Evolutionary conservation across 2,329 filamentous ascomycete genomes (phyloP).

Genomic region (Clarireedia sp.): DNA sequence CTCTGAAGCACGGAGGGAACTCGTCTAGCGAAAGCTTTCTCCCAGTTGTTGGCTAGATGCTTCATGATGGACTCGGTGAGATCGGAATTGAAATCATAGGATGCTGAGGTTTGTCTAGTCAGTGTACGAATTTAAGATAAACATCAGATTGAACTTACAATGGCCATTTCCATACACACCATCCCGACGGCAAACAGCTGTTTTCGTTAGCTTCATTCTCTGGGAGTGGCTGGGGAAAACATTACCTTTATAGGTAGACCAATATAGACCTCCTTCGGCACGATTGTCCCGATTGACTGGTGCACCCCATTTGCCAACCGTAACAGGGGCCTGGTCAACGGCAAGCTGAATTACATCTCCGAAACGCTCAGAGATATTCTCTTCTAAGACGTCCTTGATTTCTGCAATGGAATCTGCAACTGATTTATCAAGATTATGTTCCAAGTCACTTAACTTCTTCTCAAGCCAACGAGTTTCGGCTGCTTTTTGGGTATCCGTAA

Average conservation of each 20-base stretch:
- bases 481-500: constrained; percentile 34
- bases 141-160: constrained; percentile 11
- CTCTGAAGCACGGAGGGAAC: constrained; percentile 34
- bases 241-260: constrained; percentile 41
- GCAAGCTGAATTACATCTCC: constrained; percentile 34
- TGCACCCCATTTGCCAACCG: constrained; percentile 34
- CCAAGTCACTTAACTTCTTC: constrained; percentile 33
- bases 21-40: constrained; percentile 32
- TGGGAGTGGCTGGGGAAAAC: neutral
- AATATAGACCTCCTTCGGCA: constrained; percentile 39
- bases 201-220: neutral
- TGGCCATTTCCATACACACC: constrained; percentile 39
- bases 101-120: neutral
- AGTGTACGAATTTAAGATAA: neutral
- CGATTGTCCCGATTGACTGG: constrained; percentile 30
- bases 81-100: neutral
- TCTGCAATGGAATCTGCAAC: constrained; percentile 33
- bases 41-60: constrained; percentile 20
- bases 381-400: constrained; percentile 34
- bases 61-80: constrained; percentile 18
- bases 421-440: constrained; percentile 34
- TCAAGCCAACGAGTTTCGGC: constrained; percentile 33
- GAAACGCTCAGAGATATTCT: constrained; percentile 41
- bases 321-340: constrained; percentile 29
- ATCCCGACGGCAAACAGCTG: constrained; percentile 42